Evolutionary conservation across 2,329 filamentous ascomycete genomes (phyloP).

Genomic region (Epichloe typhina): DNA sequence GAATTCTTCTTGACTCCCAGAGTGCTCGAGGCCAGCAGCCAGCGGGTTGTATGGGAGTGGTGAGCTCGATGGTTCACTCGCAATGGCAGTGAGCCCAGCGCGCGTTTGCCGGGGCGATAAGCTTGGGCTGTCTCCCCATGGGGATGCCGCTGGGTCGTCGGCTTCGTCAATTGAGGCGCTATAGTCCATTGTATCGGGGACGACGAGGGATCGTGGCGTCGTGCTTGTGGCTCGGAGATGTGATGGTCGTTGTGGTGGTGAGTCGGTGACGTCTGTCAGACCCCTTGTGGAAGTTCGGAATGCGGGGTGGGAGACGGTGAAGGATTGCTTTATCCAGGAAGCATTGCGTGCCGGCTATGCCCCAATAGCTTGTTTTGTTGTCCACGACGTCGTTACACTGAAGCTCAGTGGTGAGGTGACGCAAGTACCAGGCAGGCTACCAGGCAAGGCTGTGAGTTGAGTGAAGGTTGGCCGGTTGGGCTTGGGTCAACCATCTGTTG

Average conservation of each 20-base stretch:
- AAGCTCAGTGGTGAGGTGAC: background rate
- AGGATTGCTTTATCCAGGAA: background rate
- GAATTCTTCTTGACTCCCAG: slow-evolving; percentile 26
- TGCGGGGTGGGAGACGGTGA: background rate
- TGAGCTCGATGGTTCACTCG: slow-evolving; percentile 25
- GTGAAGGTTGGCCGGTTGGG: too few relatives aligned
- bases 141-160: slow-evolving; percentile 39
- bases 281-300: background rate
- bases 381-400: background rate
- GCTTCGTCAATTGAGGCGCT: slow-evolving; percentile 40
- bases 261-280: background rate
- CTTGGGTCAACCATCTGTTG: too few relatives aligned
- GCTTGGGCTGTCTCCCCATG: slow-evolving; percentile 42
- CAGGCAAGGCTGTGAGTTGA: background rate
- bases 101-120: slow-evolving; percentile 35
- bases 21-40: slow-evolving; percentile 26
- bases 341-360: background rate
- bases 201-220: background rate
- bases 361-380: background rate
- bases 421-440: background rate
- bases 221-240: background rate
- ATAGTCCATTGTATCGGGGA: slow-evolving; percentile 39
- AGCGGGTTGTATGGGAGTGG: slow-evolving; percentile 32
- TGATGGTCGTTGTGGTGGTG: background rate
- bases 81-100: slow-evolving; percentile 28